These are phyloP conservation scores for Schizothecium vesticola DNA, from an alignment of 495 filamentous ascomycete genomes.

Conservation along the genomic window DNA sequence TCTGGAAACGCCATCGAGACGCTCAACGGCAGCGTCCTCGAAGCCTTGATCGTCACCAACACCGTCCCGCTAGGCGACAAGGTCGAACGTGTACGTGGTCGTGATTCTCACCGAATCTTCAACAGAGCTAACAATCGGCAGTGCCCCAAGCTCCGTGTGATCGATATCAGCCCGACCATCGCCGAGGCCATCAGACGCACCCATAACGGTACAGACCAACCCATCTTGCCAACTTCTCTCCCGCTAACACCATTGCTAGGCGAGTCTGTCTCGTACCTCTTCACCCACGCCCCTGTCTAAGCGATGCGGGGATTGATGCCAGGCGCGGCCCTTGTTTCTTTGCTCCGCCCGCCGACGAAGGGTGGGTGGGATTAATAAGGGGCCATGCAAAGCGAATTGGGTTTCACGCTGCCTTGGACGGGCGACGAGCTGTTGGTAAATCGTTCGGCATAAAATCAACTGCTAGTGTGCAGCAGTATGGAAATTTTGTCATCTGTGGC, in stretches of 20 bases:
- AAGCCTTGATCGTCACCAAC: conserved; percentile 86
- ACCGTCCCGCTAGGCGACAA: conserved; percentile 90
- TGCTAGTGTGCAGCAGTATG: not conserved
- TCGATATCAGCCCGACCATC: conserved; percentile 84
- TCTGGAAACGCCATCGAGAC: conserved; percentile 88
- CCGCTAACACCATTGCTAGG: conserved; percentile 20
- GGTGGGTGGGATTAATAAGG: not conserved
- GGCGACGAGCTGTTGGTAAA: not conserved
- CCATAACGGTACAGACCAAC: conserved; percentile 63
- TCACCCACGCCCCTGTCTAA: conserved; percentile 74
- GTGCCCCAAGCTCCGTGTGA: conserved; percentile 78
- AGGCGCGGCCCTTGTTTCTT: not conserved
- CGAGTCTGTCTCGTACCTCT: conserved; percentile 80
- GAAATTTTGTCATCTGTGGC: not conserved
- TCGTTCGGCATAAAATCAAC: not conserved
- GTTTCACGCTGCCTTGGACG: not conserved
- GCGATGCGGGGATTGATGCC: not conserved
- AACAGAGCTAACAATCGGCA: not conserved
- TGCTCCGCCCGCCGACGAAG: not conserved
- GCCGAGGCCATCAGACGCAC: conserved; percentile 73
- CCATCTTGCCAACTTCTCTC: conserved; percentile 37
- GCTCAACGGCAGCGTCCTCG: conserved; percentile 75
- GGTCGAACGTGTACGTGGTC: conserved; percentile 33
- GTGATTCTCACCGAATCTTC: not conserved
- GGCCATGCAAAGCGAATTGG: not conserved